phyloP scores from a whole-genome alignment of 225 moss, liverwort and hornwort genomes.

The Rhytidiadelphus loreus region DNA sequence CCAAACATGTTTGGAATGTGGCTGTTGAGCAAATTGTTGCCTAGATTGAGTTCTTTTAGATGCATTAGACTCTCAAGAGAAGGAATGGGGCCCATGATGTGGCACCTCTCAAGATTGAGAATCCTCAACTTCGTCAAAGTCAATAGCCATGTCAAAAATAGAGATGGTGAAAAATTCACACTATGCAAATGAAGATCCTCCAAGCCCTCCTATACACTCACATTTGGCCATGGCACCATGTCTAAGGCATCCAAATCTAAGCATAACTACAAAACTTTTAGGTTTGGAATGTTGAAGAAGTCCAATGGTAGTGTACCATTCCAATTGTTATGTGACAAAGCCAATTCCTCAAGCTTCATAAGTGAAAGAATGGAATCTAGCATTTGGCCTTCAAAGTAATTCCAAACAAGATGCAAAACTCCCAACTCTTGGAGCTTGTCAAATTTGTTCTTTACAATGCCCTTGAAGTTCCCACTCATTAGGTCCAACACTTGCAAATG shows the following conservation, averaged over 20 bases:
- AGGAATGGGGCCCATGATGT: background rate
- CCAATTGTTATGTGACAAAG: background rate
- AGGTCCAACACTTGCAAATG: fast-evolving
- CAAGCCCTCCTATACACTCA: background rate
- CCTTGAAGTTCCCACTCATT: fast-evolving
- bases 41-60: background rate
- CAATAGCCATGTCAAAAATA: background rate
- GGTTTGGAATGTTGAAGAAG: background rate
- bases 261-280: background rate
- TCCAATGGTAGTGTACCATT: background rate
- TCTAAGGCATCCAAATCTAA: background rate
- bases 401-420: fast-evolving
- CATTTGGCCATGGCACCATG: background rate
- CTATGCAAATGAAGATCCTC: fast-evolving
- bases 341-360: background rate
- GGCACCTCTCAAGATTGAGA: background rate
- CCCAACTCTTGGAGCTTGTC: fast-evolving
- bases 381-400: background rate
- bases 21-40: fast-evolving
- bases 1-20: background rate
- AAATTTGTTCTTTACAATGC: fast-evolving
- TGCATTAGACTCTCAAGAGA: background rate
- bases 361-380: background rate
- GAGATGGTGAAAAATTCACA: background rate
- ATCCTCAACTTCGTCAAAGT: background rate